Evolutionary conservation across 805 yeast genomes (phyloP), one percentile per base, ranked within the genome.

Genomic region (Kodamaea kaohsiungensis): DNA sequence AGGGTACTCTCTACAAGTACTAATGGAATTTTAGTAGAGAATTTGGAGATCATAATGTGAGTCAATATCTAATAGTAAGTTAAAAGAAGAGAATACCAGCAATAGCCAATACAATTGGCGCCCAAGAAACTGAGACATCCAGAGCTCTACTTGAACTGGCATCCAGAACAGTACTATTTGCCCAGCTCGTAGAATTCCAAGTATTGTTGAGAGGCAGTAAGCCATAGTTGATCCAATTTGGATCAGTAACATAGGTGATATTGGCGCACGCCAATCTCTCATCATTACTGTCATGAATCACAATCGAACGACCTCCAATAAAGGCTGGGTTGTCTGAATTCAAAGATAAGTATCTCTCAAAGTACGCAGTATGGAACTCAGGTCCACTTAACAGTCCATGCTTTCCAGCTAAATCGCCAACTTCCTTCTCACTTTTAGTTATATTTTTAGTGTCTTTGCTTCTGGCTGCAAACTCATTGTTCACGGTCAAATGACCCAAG

Each of bases 371-470:
- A n/a, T 61, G 38, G 52, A 58, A 27, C n/a, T 71, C 59, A 13
- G 65, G 61, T 30, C 73, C 69, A 16, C 59, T 52, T 43, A 73
- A 64, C 40, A 46, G 43, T 16, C 79, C 79, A 59, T 73, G 74
- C 59, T 68, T 73, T 17, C 77, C 77, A 7, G 75, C 61, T 53
- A 75, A 73, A 57, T 75, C 78, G 40, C 78, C 77, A 39, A 65
- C 67, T 60, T 73, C 73, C 52, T 56, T 57, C 13, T 58, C 64
- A 7, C 65, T 65, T 3, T 40, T 25, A 7, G 45, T 40, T 17
- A 13, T n/a, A 17, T 40, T 17, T 19, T 7, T 15, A 13, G n/a
- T 17, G 10, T 16, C 27, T 8, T 35, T 4, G 6, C 60, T 46
- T 27, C 33, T 42, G 15, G 70, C 63, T 39, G 58, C 64, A 16